Conservation (phyloP, 768 basidiomycete genomes). For the Auriscalpium vulgare region DNA sequence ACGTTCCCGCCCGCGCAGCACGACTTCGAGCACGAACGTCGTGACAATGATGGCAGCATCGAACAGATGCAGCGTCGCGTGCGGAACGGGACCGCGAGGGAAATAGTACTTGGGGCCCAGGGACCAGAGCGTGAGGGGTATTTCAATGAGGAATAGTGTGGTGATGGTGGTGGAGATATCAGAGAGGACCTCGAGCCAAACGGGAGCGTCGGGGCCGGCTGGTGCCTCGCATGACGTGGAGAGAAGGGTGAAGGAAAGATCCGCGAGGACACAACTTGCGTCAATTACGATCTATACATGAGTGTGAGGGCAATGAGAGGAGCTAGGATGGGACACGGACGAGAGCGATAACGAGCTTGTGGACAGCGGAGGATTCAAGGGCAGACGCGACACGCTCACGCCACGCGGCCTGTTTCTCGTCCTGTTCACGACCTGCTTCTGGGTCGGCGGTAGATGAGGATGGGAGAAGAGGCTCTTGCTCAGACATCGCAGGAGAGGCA, state of each 20-base stretch:
- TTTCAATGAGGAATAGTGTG: slow-evolving; percentile 68
- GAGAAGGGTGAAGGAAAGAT: slow-evolving; percentile 63
- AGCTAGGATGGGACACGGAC: background rate
- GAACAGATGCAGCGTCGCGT: slow-evolving; percentile 63
- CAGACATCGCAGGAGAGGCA: slow-evolving; percentile 15
- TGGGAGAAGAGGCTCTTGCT: slow-evolving; percentile 22
- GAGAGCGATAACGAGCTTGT: slow-evolving; percentile 16
- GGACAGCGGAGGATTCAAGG: slow-evolving; percentile 3
- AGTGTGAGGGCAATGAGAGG: background rate
- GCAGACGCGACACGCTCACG: slow-evolving; percentile 6
- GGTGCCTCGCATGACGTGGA: slow-evolving; percentile 39
- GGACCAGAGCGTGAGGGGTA: slow-evolving; percentile 61
- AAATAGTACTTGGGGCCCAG: slow-evolving; percentile 56
- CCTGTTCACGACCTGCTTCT: background rate
- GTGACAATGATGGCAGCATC: slow-evolving; percentile 64
- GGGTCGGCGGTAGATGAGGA: background rate
- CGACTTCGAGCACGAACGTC: slow-evolving; percentile 68
- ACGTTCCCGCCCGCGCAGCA: slow-evolving; percentile 56
- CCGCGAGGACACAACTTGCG: slow-evolving; percentile 60
- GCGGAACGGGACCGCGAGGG: slow-evolving; percentile 46
- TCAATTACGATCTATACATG: slow-evolving; percentile 49
- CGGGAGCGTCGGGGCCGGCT: slow-evolving; percentile 36
- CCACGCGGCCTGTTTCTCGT: background rate
- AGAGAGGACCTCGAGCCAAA: slow-evolving; percentile 57
- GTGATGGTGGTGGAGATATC: slow-evolving; percentile 62